Conservation (phyloP, 73 alveolate species). For the Paraurostyla sp. region DNA sequence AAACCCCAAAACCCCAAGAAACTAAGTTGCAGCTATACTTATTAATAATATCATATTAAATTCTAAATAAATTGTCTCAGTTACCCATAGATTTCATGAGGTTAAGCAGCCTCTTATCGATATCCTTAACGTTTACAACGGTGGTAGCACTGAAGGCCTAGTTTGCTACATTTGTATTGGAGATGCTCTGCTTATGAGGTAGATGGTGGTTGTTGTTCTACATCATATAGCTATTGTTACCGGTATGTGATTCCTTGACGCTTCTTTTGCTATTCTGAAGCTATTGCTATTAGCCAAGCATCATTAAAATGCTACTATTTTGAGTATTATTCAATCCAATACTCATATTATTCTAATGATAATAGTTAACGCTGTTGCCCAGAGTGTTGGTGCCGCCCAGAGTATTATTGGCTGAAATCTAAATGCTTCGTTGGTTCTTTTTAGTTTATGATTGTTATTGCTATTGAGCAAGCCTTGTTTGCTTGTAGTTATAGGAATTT, state of each 20-base stretch:
- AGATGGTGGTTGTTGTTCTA: conserved; percentile 9
- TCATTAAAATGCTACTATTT: neutral
- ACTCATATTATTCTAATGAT: neutral
- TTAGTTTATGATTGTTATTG: neutral
- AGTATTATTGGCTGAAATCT: neutral
- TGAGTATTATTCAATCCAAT: neutral
- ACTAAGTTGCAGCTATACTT: too few species aligned
- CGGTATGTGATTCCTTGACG: neutral
- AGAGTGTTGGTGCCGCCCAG: neutral
- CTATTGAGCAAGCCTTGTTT: neutral
- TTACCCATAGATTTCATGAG: conserved; percentile 40
- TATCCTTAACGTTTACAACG: conserved; percentile 15
- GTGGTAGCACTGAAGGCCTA: neutral
- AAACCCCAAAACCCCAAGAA: too few species aligned
- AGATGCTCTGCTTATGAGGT: neutral
- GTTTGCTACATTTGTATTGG: neutral
- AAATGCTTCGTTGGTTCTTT: neutral
- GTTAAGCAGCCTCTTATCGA: conserved; percentile 9
- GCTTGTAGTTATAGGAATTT: neutral
- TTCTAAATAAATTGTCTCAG: too few species aligned
- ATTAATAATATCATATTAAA: too few species aligned
- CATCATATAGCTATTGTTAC: conserved; percentile 13
- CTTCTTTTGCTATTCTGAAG: neutral
- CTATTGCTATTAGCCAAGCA: neutral
- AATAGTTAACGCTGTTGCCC: neutral